phyloP scores from a whole-genome alignment of 495 filamentous ascomycete genomes.

The Xeromyces bisporus region DNA sequence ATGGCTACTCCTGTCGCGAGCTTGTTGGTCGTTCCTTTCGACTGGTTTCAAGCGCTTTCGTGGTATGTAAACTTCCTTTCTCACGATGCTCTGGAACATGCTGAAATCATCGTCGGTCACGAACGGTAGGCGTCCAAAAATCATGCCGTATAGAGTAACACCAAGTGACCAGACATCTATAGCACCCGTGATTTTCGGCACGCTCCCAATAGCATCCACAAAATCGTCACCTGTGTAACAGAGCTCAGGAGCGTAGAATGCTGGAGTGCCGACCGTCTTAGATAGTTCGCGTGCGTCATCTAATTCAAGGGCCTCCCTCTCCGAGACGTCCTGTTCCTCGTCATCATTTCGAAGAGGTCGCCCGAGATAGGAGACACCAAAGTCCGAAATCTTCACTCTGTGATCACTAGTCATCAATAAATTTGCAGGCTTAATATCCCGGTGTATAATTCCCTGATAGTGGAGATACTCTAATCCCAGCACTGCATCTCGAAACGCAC shows the following conservation, averaged over 20 bases:
- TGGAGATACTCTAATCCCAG: slow-evolving; percentile 91
- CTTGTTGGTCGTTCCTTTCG: slow-evolving; percentile 32
- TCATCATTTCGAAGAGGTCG: slow-evolving; percentile 62
- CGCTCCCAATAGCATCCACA: slow-evolving; percentile 25
- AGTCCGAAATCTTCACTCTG: slow-evolving; percentile 97
- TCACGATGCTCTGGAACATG: slow-evolving; percentile 79
- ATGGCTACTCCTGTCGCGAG: slow-evolving; percentile 13
- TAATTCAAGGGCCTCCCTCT: slow-evolving; percentile 67
- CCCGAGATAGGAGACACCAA: slow-evolving; percentile 94
- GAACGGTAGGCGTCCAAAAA: slow-evolving; percentile 87
- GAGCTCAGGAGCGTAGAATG: slow-evolving; percentile 96
- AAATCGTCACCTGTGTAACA: slow-evolving; percentile 54
- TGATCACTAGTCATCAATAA: slow-evolving; percentile 72
- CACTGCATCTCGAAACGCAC: slow-evolving; percentile 82
- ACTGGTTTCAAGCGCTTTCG: slow-evolving; percentile 62
- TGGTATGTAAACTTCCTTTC: slow-evolving; percentile 79
- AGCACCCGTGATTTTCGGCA: slow-evolving; percentile 42
- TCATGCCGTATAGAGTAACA: slow-evolving; percentile 86
- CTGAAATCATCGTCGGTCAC: slow-evolving; percentile 77
- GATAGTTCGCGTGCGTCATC: slow-evolving; percentile 88
- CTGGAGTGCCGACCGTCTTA: slow-evolving; percentile 94
- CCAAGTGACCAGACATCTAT: slow-evolving; percentile 98
- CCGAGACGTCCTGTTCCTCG: slow-evolving; percentile 52
- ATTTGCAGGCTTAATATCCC: slow-evolving; percentile 98
- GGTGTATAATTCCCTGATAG: slow-evolving; percentile 90